Conservation (phyloP, 768 basidiomycete genomes). For the Tubosaeta sp. region DNA sequence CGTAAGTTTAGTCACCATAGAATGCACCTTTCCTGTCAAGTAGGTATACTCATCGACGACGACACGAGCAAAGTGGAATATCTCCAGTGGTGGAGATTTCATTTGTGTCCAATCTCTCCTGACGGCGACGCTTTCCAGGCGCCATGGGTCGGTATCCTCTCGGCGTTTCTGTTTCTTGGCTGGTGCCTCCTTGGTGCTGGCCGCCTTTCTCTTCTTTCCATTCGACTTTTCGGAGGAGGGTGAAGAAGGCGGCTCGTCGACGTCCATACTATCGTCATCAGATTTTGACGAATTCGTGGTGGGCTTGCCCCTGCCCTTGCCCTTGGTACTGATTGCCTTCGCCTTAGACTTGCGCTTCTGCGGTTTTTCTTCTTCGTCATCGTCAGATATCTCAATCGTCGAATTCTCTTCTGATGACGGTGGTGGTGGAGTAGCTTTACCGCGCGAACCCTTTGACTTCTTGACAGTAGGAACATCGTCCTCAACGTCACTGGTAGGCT, state of each 20-base stretch:
- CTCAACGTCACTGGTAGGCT: slow-evolving; percentile 24
- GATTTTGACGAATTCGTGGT: slow-evolving; percentile 30
- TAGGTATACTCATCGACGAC: slow-evolving; percentile 97
- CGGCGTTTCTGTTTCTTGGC: slow-evolving; percentile 59
- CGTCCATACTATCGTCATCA: slow-evolving; percentile 51
- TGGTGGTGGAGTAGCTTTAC: slow-evolving; percentile 27
- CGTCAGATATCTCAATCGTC: slow-evolving; percentile 20
- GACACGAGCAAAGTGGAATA: slow-evolving; percentile 87
- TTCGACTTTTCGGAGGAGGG: slow-evolving; percentile 34
- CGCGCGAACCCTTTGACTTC: slow-evolving; percentile 19
- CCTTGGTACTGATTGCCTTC: slow-evolving; percentile 20
- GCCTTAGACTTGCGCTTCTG: slow-evolving; percentile 27
- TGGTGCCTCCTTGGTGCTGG: slow-evolving; percentile 30
- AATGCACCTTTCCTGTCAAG: slow-evolving; percentile 72
- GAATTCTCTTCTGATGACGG: slow-evolving; percentile 31
- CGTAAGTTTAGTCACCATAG: slow-evolving; percentile 71
- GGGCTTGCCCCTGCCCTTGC: slow-evolving; percentile 19
- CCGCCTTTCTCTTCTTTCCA: slow-evolving; percentile 44
- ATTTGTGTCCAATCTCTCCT: slow-evolving; percentile 73
- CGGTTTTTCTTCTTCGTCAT: slow-evolving; percentile 26
- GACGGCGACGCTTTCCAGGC: slow-evolving; percentile 57
- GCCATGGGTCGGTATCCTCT: slow-evolving; percentile 73
- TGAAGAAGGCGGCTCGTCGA: slow-evolving; percentile 43
- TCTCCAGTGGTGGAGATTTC: slow-evolving; percentile 81
- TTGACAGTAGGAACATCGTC: slow-evolving; percentile 19